Conservation (phyloP, 306 rosid species). For the Gillenia trifoliata region DNA sequence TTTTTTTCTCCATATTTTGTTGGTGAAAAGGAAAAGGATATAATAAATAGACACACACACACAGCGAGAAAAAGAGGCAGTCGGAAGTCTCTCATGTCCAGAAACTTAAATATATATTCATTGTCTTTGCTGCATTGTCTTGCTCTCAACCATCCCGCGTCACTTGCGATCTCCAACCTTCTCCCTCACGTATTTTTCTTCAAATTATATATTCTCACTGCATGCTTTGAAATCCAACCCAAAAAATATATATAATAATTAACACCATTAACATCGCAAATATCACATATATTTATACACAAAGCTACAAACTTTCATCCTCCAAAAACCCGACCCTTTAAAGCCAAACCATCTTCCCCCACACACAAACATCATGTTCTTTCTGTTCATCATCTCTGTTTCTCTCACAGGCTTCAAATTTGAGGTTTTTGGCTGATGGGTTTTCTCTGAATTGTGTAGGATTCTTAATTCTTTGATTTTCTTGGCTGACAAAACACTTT, state of each 20-base stretch:
- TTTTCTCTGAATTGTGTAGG: conserved; percentile 26
- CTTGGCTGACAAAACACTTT: background rate
- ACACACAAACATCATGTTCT: conserved; percentile 12
- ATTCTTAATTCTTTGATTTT: conserved; percentile 30
- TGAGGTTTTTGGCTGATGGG: conserved; percentile 30
- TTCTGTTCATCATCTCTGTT: conserved; percentile 22
- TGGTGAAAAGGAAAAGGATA: background rate
- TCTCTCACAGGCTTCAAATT: conserved; percentile 33
- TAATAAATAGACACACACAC: background rate
- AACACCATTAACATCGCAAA: background rate
- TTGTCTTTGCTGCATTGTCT: conserved; percentile 20
- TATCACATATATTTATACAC: background rate
- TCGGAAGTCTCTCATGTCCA: conserved; percentile 13
- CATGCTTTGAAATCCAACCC: conserved; percentile 42
- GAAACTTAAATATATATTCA: background rate
- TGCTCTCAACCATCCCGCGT: conserved; percentile 11
- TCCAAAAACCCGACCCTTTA: conserved; percentile 14
- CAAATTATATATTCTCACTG: conserved; percentile 18
- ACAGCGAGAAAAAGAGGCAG: background rate
- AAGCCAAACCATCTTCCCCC: conserved; percentile 5
- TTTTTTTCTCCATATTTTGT: background rate
- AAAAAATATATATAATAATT: background rate
- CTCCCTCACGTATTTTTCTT: conserved; percentile 17
- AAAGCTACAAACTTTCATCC: conserved; percentile 10
- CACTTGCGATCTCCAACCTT: background rate